phyloP scores from a whole-genome alignment of 2,329 filamentous ascomycete species.

The Colletotrichum musicola region DNA sequence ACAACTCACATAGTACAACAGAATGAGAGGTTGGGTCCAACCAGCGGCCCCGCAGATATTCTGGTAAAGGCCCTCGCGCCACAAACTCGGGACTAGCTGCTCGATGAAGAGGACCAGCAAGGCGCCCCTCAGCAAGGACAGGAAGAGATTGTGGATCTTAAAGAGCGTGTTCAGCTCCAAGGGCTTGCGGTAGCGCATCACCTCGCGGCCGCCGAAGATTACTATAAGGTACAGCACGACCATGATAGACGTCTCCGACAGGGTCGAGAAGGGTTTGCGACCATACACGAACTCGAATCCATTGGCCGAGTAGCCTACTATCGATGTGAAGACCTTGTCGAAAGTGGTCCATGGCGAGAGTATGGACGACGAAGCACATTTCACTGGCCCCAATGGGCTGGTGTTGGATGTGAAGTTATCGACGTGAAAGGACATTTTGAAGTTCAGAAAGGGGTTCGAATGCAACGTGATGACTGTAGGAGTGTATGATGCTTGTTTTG shows the following conservation, averaged over 20 bases:
- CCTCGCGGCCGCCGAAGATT: constrained; percentile 85
- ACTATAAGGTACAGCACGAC: constrained; percentile 84
- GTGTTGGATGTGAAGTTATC: constrained; percentile 28
- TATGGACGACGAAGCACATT: constrained; percentile 58
- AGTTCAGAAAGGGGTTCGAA: too few species aligned
- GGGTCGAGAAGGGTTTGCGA: constrained; percentile 83
- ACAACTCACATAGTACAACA: constrained; percentile 84
- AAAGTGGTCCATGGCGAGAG: constrained; percentile 80
- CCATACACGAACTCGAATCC: constrained; percentile 82
- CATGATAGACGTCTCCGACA: constrained; percentile 77
- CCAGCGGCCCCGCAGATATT: constrained; percentile 80
- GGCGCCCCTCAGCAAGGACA: constrained; percentile 80
- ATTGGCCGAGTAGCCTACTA: constrained; percentile 80
- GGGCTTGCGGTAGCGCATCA: constrained; percentile 82
- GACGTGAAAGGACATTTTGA: constrained; percentile 23
- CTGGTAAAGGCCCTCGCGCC: constrained; percentile 80
- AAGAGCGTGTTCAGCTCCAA: constrained; percentile 84
- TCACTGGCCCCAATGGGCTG: constrained; percentile 70
- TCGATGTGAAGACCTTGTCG: constrained; percentile 77
- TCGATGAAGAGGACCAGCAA: constrained; percentile 83
- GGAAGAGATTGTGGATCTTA: constrained; percentile 89
- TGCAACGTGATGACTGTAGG: background rate
- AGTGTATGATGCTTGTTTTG: background rate
- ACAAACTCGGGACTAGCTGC: constrained; percentile 81
- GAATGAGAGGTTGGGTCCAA: constrained; percentile 86